Percentiles rank a stretch among this genome's conserved stretches.
phyloP scores from a whole-genome alignment of 768 basidiomycete genomes.

The Panaeolus papilionaceus region DNA sequence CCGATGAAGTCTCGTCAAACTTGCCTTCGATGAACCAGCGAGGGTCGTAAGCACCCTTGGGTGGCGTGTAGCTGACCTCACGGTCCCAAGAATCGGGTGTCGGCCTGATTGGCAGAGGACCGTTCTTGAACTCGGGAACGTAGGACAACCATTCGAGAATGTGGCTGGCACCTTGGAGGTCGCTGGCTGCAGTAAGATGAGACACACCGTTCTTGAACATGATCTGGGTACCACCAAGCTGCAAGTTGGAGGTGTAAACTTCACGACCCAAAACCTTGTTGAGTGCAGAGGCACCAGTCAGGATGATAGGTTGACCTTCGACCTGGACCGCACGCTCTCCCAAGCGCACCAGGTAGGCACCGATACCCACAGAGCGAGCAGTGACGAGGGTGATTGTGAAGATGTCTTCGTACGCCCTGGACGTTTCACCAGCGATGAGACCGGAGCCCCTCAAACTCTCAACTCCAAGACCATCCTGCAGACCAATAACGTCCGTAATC shows the following conservation, averaged over 20 bases:
- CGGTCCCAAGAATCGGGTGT: slow-evolving; percentile 89
- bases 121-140: slow-evolving; percentile 84
- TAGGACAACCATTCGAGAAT: slow-evolving; percentile 96
- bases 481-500: slow-evolving; percentile 95
- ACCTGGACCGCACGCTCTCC: slow-evolving; percentile 99
- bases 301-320: slow-evolving; percentile 98
- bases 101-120: slow-evolving; percentile 79
- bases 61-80: slow-evolving; percentile 86
- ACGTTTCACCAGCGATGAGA: slow-evolving; percentile 98
- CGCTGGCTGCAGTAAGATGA: slow-evolving; percentile 93
- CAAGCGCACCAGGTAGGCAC: slow-evolving; percentile 97
- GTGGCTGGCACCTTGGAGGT: slow-evolving; percentile 93
- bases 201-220: slow-evolving; percentile 99
- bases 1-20: slow-evolving; percentile 75
- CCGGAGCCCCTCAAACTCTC: slow-evolving; percentile 96
- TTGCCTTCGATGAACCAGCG: slow-evolving; percentile 99
- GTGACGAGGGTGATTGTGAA: slow-evolving; percentile 99
- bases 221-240: slow-evolving; percentile 99
- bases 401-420: slow-evolving; percentile 98
- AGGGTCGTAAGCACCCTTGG: slow-evolving; percentile 96
- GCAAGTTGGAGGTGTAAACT: slow-evolving; percentile 98
- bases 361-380: slow-evolving; percentile 98
- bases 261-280: slow-evolving; percentile 99
- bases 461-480: slow-evolving; percentile 97
- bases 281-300: slow-evolving; percentile 94